Evolutionary conservation across 331 rosid species (phyloP), one percentile per base, ranked within the genome.

Genomic region (Acacia pycnantha): DNA sequence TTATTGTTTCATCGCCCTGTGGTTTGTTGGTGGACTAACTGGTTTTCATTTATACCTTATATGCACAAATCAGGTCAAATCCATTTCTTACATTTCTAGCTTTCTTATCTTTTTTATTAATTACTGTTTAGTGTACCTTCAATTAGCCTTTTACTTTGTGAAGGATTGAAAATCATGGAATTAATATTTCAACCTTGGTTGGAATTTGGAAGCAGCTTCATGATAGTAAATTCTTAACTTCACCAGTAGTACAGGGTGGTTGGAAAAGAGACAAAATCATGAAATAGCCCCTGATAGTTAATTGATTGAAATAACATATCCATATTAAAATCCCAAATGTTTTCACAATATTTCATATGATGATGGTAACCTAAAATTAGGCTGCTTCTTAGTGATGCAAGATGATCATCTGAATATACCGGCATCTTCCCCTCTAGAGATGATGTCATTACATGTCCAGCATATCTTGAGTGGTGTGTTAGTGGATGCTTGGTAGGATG

Each of bases 21-120:
- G 98, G 98, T 95, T 95, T 87, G 97, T 95, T 81, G 98, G 98
- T 83, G 98, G 98, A 71, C 85, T 95, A 69, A 95, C 98, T 47
- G 97, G 98, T 84, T 95, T 95, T 88, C 98, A 95, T 84, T 67
- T 93, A 89, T 95, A 95, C 90, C 98, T 95, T 43, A 91, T 93
- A 65, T 92, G 92, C 65, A 86, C 94, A 71, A 95, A 93, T 85
- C 98, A 95, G 98, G 98, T 95, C 43, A 37, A 96, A 69, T 87
- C 76, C 11, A 54, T 77, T 67, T 74, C 77, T 81, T 76, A 76
- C 27, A 94, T 87, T 77, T 85, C 77, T 67, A 31, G 70, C 77
- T 85, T 77, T 62, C 46, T 69, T 68, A 51, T 79, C 67, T 59
- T 77, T 74, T 64, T 70, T 75, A 71, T 46, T 51, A 48, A n/a